A percentile compares a stretch with the other conserved stretches of the same genome.
Evolutionary conservation across 2,329 filamentous ascomycete genomes (phyloP).

Genomic region (Paraconiothyrium brasiliense): DNA sequence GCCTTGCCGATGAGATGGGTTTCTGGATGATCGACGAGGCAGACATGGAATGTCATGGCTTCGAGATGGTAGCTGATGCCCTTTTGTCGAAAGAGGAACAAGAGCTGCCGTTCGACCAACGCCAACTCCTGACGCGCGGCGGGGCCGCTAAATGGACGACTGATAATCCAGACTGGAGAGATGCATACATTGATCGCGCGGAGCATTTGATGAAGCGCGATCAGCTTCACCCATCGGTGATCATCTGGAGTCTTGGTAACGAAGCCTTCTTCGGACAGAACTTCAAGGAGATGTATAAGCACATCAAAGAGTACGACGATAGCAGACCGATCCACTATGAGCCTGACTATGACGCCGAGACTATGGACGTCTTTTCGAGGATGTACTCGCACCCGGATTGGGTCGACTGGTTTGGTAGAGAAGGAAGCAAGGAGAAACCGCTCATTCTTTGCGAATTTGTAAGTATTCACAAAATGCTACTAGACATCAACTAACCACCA

Average conservation of each 20-base stretch:
- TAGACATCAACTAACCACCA: constrained; percentile 7
- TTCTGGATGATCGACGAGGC: constrained; percentile 70
- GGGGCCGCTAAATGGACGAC: constrained; percentile 67
- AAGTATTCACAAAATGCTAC: constrained; percentile 14
- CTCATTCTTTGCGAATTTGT: constrained; percentile 66
- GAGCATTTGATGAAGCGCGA: constrained; percentile 72
- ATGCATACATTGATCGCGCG: constrained; percentile 74
- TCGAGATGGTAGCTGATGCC: constrained; percentile 50
- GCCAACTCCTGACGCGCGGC: constrained; percentile 65
- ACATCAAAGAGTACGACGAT: constrained; percentile 66
- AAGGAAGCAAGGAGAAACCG: constrained; percentile 59
- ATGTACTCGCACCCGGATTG: constrained; percentile 70
- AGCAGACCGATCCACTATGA: constrained; percentile 73
- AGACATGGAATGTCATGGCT: constrained; percentile 60
- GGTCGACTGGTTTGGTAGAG: constrained; percentile 58
- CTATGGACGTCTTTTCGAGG: constrained; percentile 72
- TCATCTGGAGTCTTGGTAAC: constrained; percentile 79
- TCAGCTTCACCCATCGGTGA: constrained; percentile 75
- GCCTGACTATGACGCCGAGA: constrained; percentile 67
- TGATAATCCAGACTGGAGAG: constrained; percentile 68
- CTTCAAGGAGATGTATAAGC: constrained; percentile 73
- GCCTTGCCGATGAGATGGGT: constrained; percentile 72
- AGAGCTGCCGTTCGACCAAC: constrained; percentile 66
- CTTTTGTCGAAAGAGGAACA: constrained; percentile 34
- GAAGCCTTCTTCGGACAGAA: constrained; percentile 77